Conservation (phyloP, 2,329 filamentous ascomycete genomes). For the Scedosporium dehoogii region DNA sequence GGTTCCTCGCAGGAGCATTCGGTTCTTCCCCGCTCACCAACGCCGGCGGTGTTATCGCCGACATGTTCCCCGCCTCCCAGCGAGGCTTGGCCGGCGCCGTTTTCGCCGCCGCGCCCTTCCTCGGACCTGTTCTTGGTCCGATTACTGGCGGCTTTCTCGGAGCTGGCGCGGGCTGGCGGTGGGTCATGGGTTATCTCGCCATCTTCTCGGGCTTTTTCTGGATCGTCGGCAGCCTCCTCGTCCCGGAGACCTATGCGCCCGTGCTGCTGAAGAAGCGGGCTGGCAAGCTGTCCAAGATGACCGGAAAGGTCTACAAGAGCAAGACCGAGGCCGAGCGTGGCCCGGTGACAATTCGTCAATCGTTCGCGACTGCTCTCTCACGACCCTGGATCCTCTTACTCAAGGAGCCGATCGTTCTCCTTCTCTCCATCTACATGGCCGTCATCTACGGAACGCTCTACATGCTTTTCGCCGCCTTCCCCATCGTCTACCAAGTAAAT, state of each 20-base stretch:
- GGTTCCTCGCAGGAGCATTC: slow-evolving; percentile 51
- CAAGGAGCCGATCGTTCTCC: slow-evolving; percentile 31
- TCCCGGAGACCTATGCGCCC: slow-evolving; percentile 38
- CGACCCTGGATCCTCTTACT: slow-evolving; percentile 38
- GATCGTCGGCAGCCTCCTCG: slow-evolving; percentile 25
- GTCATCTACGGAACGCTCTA: slow-evolving; percentile 38
- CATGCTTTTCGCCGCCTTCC: slow-evolving; percentile 40
- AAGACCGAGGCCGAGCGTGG: slow-evolving; percentile 40
- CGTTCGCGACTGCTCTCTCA: slow-evolving; percentile 33
- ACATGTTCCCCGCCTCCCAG: slow-evolving; percentile 48
- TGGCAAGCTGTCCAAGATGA: slow-evolving; percentile 33
- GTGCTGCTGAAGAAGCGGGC: slow-evolving; percentile 34
- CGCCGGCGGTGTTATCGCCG: slow-evolving; percentile 56
- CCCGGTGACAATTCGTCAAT: slow-evolving; percentile 26
- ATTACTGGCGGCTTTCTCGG: slow-evolving; percentile 33
- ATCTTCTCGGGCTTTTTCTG: slow-evolving; percentile 26
- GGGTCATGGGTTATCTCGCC: slow-evolving; percentile 38
- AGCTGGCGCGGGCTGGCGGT: slow-evolving; percentile 33
- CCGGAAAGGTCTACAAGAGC: slow-evolving; percentile 44
- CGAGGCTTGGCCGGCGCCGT: slow-evolving; percentile 47
- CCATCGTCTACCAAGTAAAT: slow-evolving; percentile 31
- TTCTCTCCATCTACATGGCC: slow-evolving; percentile 32
- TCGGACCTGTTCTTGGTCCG: slow-evolving; percentile 37
- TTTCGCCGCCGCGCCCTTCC: slow-evolving; percentile 31
- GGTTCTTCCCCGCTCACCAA: slow-evolving; percentile 54